Base-by-base conservation (phyloP, 148 eudicot species). In the Nepenthes gracilis region DNA sequence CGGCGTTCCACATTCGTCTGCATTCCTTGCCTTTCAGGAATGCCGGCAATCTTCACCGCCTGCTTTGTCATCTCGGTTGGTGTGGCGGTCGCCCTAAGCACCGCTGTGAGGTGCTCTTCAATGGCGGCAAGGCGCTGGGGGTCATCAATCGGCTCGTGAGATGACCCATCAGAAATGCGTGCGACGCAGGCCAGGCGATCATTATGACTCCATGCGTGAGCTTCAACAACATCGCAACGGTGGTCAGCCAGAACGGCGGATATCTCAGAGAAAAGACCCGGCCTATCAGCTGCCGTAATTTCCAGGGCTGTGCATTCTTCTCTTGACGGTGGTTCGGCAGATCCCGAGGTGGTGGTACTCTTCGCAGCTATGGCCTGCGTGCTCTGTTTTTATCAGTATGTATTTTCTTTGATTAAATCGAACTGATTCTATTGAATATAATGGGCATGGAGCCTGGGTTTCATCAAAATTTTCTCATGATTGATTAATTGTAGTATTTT, bases 161-260 rank as follows among this genome's bases (percentile, higher is more conserved):
- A 64, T 36, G 78, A 64, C 32, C 76, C 75, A 36, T 81, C 83
- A 1, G 88, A 79, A 36, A 86, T 81, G 70, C 79, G 72, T 35
- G 79, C 83, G 1, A 86, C 84, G 55, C 88, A 86, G 43, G 94
- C 94, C 23, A 86, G 54, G 6, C 78, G 75, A 12, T 80, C 84
- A 51, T 86, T 86, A 67, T 86, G 94, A 70, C 81, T 79, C 94
- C 94, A 86, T 13, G 84, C 86, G 57, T 86, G 86, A 15, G 88
- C 94, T 72, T 83, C 86, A 0, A 83, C 72, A 6, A 86, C 58
- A 63, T 86, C 81, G 71, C 88, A 83, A 5, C 72, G 77, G 10
- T 81, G 79, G 35, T 86, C 86, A 43, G 84, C 81, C 4, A 86
- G 68, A 35, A 80, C 84, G 1, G 94, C 86, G 23, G 23, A 23